Evolutionary conservation across 441 rosid species (phyloP).

Genomic region (Erodium moschatum): DNA sequence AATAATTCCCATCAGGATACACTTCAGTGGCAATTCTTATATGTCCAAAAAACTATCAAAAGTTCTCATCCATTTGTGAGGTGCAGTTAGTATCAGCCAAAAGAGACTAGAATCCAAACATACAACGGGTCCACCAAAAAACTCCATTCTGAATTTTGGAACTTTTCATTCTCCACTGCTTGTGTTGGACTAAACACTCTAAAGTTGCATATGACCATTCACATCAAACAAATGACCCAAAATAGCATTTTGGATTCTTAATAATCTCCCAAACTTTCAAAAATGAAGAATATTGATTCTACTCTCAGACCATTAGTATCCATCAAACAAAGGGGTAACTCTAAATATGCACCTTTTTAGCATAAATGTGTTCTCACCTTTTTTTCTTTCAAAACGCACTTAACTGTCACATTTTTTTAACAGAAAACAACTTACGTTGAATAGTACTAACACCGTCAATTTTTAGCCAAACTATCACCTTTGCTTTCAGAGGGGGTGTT

Average conservation of each 20-base stretch:
- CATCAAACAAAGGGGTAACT: too few relatives aligned
- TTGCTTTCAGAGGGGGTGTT: too few relatives aligned
- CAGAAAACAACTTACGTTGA: too few relatives aligned
- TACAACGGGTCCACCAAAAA: not conserved
- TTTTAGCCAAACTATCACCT: too few relatives aligned
- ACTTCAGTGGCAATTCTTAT: too few relatives aligned
- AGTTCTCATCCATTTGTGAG: not conserved
- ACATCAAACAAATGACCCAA: not conserved
- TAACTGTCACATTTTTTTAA: too few relatives aligned
- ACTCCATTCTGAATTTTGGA: not conserved
- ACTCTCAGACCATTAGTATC: not conserved
- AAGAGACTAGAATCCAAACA: not conserved
- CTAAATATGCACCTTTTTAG: too few relatives aligned
- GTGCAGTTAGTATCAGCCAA: not conserved
- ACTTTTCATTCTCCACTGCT: not conserved
- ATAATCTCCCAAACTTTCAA: not conserved
- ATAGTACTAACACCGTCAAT: too few relatives aligned
- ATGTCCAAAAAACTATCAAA: not conserved
- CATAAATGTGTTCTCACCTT: too few relatives aligned
- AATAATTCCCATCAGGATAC: too few relatives aligned
- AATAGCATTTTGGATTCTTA: not conserved
- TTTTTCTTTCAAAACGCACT: too few relatives aligned
- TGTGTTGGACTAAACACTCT: not conserved
- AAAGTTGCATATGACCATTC: not conserved
- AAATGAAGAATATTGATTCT: not conserved